Evolutionary conservation across 2,329 filamentous ascomycete species (phyloP).

Genomic region (Ascochyta koolunga): DNA sequence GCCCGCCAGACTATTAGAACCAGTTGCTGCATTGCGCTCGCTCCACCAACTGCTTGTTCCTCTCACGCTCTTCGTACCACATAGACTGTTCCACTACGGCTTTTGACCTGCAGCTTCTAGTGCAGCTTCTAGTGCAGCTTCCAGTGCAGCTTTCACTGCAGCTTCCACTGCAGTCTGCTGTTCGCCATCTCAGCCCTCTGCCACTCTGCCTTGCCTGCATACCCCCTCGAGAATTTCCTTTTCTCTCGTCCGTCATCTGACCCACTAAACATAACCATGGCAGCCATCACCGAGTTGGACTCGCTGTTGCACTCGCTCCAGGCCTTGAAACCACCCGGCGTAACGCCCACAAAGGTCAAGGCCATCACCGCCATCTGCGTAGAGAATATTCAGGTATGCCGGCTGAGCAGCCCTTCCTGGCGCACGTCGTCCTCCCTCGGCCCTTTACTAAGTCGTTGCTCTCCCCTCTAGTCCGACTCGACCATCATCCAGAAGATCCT

Average conservation of each 20-base stretch:
- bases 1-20: constrained; percentile 18
- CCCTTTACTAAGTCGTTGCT: constrained; percentile 33
- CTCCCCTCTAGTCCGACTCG: constrained; percentile 77
- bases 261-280: constrained; percentile 52
- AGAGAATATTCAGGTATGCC: constrained; percentile 52
- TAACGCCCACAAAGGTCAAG: constrained; percentile 89
- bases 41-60: constrained; percentile 30
- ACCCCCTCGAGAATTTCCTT: constrained; percentile 20
- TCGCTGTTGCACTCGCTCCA: constrained; percentile 90
- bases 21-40: constrained; percentile 26
- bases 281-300: constrained; percentile 90
- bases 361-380: constrained; percentile 87
- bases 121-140: constrained; percentile 29
- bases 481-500: constrained; percentile 95
- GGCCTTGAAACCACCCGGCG: constrained; percentile 87
- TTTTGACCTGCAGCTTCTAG: constrained; percentile 34
- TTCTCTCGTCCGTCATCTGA: constrained; percentile 27
- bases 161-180: neutral
- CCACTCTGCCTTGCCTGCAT: constrained; percentile 18
- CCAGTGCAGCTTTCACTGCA: constrained; percentile 26
- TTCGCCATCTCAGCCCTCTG: constrained; percentile 29
- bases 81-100: constrained; percentile 33
- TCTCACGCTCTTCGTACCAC: constrained; percentile 32
- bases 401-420: constrained; percentile 17
- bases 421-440: constrained; percentile 14